Evolutionary conservation across 345 rosid genomes (phyloP).

Genomic region (Trapa bicornis): DNA sequence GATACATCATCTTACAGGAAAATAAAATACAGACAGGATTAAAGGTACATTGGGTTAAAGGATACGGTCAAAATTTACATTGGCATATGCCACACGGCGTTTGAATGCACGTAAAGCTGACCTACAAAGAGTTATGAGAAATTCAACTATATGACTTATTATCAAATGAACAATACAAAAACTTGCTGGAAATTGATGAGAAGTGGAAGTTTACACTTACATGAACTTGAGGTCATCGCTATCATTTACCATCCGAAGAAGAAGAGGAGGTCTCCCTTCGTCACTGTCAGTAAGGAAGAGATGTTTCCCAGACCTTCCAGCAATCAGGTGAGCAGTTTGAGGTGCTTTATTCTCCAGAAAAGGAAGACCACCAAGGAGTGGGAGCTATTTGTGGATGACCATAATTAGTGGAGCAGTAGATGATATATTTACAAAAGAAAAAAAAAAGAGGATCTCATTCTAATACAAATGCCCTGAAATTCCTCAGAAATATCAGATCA

Average conservation of each 20-base stretch:
- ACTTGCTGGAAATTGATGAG: background rate
- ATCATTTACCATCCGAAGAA: constrained; percentile 77
- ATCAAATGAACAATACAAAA: background rate
- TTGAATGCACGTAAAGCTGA: constrained; percentile 72
- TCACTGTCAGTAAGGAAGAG: constrained; percentile 75
- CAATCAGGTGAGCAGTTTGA: constrained; percentile 75
- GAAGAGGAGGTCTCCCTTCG: constrained; percentile 72
- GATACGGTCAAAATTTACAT: constrained; percentile 84
- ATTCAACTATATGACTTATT: background rate
- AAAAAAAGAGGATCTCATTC: background rate
- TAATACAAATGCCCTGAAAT: background rate
- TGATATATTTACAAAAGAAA: background rate
- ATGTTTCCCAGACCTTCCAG: constrained; percentile 86
- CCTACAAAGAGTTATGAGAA: constrained; percentile 28
- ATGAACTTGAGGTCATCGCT: constrained; percentile 57
- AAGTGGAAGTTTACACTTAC: constrained; percentile 24
- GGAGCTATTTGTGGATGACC: constrained; percentile 41
- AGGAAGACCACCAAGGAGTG: constrained; percentile 83
- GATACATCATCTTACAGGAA: constrained; percentile 1
- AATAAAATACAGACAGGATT: constrained; percentile 6
- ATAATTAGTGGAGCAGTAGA: background rate
- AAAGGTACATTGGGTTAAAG: constrained; percentile 21
- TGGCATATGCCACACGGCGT: constrained; percentile 88
- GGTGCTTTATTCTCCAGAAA: constrained; percentile 84
- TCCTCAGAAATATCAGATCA: background rate